These are phyloP conservation scores for Mortierella sp. DNA, from an alignment of 371 early-diverging fungal genomes.

Conservation along the genomic window DNA sequence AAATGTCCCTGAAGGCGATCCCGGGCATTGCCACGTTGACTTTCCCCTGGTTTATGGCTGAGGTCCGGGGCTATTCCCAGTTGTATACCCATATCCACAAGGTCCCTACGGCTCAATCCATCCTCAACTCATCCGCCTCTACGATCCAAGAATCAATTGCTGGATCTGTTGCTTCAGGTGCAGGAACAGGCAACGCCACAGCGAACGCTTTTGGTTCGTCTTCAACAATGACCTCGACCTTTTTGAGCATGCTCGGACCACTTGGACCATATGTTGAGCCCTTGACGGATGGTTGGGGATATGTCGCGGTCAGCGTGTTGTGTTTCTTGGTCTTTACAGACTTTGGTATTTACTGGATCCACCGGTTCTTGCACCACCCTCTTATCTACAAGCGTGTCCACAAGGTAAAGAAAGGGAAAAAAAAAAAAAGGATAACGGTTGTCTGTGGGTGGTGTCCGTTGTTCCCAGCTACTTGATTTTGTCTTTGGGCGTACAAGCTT, in stretches of 20 bases:
- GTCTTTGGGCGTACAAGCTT: no score
- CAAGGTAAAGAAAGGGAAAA: conserved; percentile 74
- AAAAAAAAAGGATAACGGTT: neutral
- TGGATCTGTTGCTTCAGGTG: neutral
- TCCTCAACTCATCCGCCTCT: conserved; percentile 25
- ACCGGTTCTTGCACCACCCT: conserved; percentile 91
- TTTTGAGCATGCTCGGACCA: conserved; percentile 23
- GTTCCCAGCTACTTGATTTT: neutral
- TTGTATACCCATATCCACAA: conserved; percentile 75
- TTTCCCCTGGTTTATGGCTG: conserved; percentile 89
- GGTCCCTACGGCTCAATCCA: neutral
- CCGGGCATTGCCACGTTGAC: conserved; percentile 86
- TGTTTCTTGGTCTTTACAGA: conserved; percentile 93
- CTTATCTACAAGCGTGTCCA: conserved; percentile 87
- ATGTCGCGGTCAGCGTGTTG: conserved; percentile 69
- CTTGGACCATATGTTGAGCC: conserved; percentile 30
- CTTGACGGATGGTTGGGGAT: conserved; percentile 70
- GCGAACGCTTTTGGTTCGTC: neutral
- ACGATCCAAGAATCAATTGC: conserved; percentile 39
- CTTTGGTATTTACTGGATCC: conserved; percentile 94
- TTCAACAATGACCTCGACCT: neutral
- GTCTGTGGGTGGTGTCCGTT: neutral
- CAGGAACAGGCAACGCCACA: neutral
- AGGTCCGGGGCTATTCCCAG: conserved; percentile 87
- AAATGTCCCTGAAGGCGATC: conserved; percentile 79